phyloP scores from a whole-genome alignment of 768 basidiomycete species.

The Hypsizygus marmoreus region DNA sequence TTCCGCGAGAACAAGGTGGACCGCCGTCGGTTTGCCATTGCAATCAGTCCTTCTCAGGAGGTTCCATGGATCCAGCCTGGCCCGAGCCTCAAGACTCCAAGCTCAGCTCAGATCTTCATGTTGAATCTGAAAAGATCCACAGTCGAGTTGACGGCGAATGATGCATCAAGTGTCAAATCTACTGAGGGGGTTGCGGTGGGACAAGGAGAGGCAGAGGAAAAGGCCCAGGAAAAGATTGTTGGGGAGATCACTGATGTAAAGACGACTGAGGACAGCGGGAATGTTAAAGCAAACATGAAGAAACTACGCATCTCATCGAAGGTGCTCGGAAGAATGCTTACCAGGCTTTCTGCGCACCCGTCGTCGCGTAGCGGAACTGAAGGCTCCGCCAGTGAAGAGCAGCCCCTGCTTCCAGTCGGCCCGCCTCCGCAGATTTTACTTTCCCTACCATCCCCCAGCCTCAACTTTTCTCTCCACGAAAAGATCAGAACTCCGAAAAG shows the following conservation, averaged over 20 bases:
- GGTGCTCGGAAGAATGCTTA: constrained; percentile 18
- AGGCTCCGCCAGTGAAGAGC: not conserved
- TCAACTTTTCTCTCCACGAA: constrained; percentile 2
- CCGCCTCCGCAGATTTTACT: constrained; percentile 14
- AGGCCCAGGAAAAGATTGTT: not conserved
- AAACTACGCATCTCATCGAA: constrained; percentile 12
- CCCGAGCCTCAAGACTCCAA: constrained; percentile 2
- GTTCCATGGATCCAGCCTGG: constrained; percentile 14
- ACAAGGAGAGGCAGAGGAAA: not conserved
- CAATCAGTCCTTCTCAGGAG: constrained; percentile 18
- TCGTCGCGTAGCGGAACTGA: not conserved
- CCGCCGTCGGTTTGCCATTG: constrained; percentile 21
- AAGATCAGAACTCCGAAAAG: not conserved
- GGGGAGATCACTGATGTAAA: not conserved
- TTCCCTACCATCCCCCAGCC: constrained; percentile 14
- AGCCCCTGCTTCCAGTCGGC: constrained; percentile 6
- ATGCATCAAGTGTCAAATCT: no score
- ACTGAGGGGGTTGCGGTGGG: no score
- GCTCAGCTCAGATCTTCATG: constrained; percentile 5
- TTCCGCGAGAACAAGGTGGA: constrained; percentile 18
- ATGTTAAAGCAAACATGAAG: constrained; percentile 3
- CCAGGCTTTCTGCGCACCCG: constrained; percentile 14
- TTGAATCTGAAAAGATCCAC: constrained; percentile 6
- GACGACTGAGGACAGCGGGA: no score
- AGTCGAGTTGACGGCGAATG: not conserved